Base-by-base conservation (phyloP, 1,284 basidiomycete genomes). In the Tilletia horrida region DNA sequence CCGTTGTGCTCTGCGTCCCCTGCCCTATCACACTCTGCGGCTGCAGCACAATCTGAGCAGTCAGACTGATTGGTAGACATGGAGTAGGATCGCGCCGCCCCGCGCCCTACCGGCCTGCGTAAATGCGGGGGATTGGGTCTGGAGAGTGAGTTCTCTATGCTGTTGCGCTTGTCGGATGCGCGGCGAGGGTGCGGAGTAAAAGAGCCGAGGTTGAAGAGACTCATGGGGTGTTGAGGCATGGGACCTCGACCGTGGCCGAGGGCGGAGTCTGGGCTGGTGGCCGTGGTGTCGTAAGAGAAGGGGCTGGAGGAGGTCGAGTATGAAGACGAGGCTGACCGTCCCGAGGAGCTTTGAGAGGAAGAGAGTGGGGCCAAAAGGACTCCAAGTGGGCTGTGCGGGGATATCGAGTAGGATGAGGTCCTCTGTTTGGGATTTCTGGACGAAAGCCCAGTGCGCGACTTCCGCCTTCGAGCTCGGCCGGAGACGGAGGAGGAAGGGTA, bases 271-370 rank as follows among this genome's bases (percentile, higher is more conserved):
- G 52, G 52, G 27, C 52, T 57, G 52, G 52, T 57, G 11, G 52
- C n/a, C 1, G 52, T 57, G 4, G 52, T 57, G 27, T 57, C 52
- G 52, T 25, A 57, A 8, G 52, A 27, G 27, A 31, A 57, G 52
- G 52, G 52, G 27, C 52, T 57, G 29, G 55, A 59, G 9, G 55
- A 59, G 29, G 55, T 59, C 8, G 52, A n/a, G 52, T 57, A 57
- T 2, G 52, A 57, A 23, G 52, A 57, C 27, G 52, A 31, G 18
- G 23, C n/a, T 59, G 55, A 48, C 4, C 7, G 18, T 48, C 18
- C 55, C n/a, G 55, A 31, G 9, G 55, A 59, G 25, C 35, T 27
- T 35, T 59, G 55, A 3, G 55, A 40, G 13, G 55, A 29, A 7
- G 55, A 59, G 13, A 59, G 55, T 21, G 55, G 55, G 1, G 55